Conservation (phyloP, 768 basidiomycete species). For the Russula compacta region DNA sequence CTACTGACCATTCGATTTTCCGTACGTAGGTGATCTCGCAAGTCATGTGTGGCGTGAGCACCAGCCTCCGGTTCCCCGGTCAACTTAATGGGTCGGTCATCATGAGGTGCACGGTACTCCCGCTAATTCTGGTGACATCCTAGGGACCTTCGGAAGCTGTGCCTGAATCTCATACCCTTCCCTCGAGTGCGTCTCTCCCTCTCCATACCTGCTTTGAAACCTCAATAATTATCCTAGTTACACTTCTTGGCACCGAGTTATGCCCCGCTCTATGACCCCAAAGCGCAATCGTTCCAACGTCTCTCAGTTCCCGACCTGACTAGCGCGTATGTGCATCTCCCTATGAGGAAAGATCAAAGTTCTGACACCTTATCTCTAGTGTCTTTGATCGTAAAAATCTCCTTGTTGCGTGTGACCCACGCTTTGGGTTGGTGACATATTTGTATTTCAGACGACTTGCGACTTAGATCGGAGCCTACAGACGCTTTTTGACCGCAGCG, state of each 20-base stretch:
- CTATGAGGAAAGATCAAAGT: neutral
- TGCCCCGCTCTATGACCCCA: conserved; percentile 75
- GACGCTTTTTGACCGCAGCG: conserved; percentile 81
- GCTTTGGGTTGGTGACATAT: conserved; percentile 47
- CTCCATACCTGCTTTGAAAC: neutral
- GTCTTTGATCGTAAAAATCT: conserved; percentile 75
- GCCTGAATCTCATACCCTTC: conserved; percentile 93
- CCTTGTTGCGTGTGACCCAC: conserved; percentile 76
- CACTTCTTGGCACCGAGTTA: conserved; percentile 97
- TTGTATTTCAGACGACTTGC: neutral
- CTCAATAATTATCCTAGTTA: conserved; percentile 40
- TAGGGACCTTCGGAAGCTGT: conserved; percentile 82
- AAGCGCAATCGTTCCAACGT: conserved; percentile 50
- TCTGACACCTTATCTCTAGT: conserved; percentile 29
- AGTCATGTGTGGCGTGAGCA: conserved; percentile 93
- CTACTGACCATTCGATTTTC: neutral
- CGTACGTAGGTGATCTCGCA: conserved; percentile 59
- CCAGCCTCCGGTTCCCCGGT: conserved; percentile 87
- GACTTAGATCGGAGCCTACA: conserved; percentile 23
- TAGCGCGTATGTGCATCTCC: conserved; percentile 43
- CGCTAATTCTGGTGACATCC: neutral
- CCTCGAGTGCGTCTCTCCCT: conserved; percentile 54
- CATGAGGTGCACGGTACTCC: neutral
- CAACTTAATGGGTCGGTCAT: conserved; percentile 72
- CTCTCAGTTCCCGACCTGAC: conserved; percentile 63